Evolutionary conservation across 805 yeast species (phyloP).

Genomic region (Kazachstania kunashirensis): DNA sequence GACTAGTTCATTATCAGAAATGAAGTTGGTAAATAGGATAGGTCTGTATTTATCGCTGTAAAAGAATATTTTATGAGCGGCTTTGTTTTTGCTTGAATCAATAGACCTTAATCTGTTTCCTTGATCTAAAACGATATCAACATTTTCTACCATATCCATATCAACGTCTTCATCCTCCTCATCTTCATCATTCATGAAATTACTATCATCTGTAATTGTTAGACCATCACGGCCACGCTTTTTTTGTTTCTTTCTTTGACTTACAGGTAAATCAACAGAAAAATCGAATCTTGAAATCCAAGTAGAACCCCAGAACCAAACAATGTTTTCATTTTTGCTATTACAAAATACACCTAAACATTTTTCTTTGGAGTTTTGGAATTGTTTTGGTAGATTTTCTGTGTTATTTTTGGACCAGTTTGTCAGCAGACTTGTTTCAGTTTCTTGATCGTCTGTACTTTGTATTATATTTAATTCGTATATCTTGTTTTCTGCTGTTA

Average conservation of each 20-base stretch:
- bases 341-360: constrained; percentile 63
- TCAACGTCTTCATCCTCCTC: constrained; percentile 27
- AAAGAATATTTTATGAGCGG: constrained; percentile 47
- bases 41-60: constrained; percentile 68
- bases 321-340: constrained; percentile 31
- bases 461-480: constrained; percentile 46
- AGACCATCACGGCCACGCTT: constrained; percentile 37
- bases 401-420: constrained; percentile 74
- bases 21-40: constrained; percentile 48
- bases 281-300: constrained; percentile 76
- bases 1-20: constrained; percentile 48
- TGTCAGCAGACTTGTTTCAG: constrained; percentile 33
- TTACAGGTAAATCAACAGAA: constrained; percentile 43
- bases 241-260: constrained; percentile 25
- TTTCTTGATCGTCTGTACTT: constrained; percentile 5
- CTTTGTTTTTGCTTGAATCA: constrained; percentile 19
- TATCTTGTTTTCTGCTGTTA: constrained; percentile 66
- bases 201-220: constrained; percentile 34
- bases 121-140: constrained; percentile 6
- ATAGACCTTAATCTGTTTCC: constrained; percentile 10
- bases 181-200: constrained; percentile 27
- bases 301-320: constrained; percentile 83
- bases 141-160: constrained; percentile 13
- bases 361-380: constrained; percentile 48
- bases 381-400: constrained; percentile 61